Evolutionary conservation across 2,329 filamentous ascomycete genomes (phyloP).

Genomic region (Zymoseptoria brevis): DNA sequence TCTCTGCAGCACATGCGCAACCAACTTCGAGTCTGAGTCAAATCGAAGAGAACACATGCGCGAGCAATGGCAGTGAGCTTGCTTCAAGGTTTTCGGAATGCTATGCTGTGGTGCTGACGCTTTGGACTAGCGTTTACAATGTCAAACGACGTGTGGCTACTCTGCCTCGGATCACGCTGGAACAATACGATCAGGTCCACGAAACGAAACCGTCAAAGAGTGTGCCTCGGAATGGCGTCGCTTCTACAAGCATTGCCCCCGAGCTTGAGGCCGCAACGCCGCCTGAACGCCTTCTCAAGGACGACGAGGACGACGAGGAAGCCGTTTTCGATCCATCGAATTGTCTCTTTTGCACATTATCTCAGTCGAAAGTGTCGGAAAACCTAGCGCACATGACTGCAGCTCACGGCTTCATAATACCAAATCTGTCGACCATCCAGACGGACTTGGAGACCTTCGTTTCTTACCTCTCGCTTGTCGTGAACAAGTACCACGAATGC

Average conservation of each 20-base stretch:
- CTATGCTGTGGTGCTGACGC: not conserved
- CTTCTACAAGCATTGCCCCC: too few relatives aligned
- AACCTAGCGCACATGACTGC: conserved; percentile 44
- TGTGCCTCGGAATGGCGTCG: not conserved
- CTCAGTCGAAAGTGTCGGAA: conserved; percentile 26
- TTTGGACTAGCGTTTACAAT: conserved; percentile 9
- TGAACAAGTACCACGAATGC: conserved; percentile 44
- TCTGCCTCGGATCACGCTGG: conserved; percentile 5
- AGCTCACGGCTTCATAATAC: conserved; percentile 36
- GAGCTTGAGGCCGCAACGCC: not conserved
- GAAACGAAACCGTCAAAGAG: not conserved
- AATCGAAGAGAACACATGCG: conserved; percentile 14
- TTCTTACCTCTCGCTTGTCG: conserved; percentile 42
- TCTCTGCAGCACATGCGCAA: conserved; percentile 11
- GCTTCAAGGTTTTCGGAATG: too few relatives aligned
- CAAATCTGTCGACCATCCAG: conserved; percentile 26
- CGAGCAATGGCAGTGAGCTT: conserved; percentile 11
- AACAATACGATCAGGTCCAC: not conserved
- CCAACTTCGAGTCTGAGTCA: conserved; percentile 5
- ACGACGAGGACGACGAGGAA: not conserved
- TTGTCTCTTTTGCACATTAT: conserved; percentile 34
- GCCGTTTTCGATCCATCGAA: not conserved
- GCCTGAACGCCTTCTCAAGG: not conserved
- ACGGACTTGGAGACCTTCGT: conserved; percentile 44
- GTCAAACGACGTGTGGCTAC: conserved; percentile 9